Percentiles rank a stretch among this genome's conserved stretches.
Conservation (phyloP, 805 yeast species). For the Myxozyma monticola region DNA sequence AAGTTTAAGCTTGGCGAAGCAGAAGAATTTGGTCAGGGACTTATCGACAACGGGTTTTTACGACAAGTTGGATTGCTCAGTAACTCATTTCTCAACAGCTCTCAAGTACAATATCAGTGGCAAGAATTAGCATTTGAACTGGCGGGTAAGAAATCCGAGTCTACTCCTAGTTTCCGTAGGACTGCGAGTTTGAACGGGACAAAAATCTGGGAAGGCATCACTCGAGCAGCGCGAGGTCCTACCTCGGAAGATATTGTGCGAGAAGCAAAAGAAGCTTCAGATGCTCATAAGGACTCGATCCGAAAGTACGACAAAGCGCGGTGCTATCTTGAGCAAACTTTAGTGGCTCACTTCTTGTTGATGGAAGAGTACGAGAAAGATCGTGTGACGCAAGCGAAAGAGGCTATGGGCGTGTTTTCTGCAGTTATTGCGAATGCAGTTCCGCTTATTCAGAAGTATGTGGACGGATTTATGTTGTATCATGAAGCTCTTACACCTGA, state of each 20-base stretch:
- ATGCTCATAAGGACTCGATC: too few species aligned
- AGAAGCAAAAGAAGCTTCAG: too few species aligned
- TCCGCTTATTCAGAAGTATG: constrained; percentile 55
- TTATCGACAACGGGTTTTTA: constrained; percentile 43
- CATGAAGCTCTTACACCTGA: constrained; percentile 73
- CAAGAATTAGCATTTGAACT: constrained; percentile 63
- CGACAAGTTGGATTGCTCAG: constrained; percentile 17
- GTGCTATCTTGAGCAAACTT: constrained; percentile 68
- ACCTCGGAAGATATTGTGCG: too few species aligned
- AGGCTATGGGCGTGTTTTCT: constrained; percentile 70
- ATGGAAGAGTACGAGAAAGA: constrained; percentile 84
- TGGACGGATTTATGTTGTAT: constrained; percentile 59
- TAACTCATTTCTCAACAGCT: constrained; percentile 64
- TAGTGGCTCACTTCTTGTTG: constrained; percentile 69
- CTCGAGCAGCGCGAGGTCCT: too few species aligned
- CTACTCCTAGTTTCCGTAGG: too few species aligned
- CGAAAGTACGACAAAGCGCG: neutral
- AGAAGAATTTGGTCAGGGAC: constrained; percentile 74
- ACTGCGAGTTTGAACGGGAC: too few species aligned
- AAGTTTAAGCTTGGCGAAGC: constrained; percentile 53
- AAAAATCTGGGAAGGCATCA: too few species aligned
- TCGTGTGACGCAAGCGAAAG: constrained; percentile 70
- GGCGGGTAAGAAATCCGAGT: too few species aligned
- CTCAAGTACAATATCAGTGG: constrained; percentile 80
- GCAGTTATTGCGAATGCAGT: constrained; percentile 64